A percentile compares a stretch with the other conserved stretches of the same genome.
Evolutionary conservation across 2,329 filamentous ascomycete species (phyloP).

Genomic region (Exophiala phaeomuriformis): DNA sequence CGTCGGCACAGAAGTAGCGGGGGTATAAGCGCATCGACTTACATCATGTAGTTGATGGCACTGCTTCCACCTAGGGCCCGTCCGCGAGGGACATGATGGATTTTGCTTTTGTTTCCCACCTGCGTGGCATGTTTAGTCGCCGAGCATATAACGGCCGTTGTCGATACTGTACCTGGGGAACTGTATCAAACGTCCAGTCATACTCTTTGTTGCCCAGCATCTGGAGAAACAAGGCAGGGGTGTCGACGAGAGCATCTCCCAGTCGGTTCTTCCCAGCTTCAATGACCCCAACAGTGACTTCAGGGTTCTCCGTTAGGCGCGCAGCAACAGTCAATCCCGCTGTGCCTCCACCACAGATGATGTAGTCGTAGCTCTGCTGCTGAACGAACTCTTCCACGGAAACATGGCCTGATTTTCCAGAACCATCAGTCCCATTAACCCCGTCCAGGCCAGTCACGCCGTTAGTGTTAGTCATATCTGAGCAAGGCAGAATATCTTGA

Average conservation of each 20-base stretch:
- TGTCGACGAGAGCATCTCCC: slow-evolving; percentile 28
- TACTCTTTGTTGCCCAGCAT: slow-evolving; percentile 31
- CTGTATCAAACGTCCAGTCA: slow-evolving; percentile 33
- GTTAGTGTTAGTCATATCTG: slow-evolving; percentile 19
- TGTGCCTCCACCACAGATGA: slow-evolving; percentile 50
- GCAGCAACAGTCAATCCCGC: slow-evolving; percentile 48
- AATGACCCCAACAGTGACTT: slow-evolving; percentile 40
- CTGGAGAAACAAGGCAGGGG: slow-evolving; percentile 25
- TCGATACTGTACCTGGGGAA: slow-evolving; percentile 27
- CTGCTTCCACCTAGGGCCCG: slow-evolving; percentile 31
- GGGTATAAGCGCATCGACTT: not conserved
- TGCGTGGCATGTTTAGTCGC: not conserved
- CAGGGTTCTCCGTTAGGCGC: slow-evolving; percentile 41
- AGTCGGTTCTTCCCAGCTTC: slow-evolving; percentile 37
- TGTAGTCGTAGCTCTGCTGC: slow-evolving; percentile 23
- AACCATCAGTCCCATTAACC: slow-evolving; percentile 12
- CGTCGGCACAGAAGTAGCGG: no score
- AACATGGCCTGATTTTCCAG: slow-evolving; percentile 14
- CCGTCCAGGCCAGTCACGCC: not conserved
- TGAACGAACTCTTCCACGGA: slow-evolving; percentile 18
- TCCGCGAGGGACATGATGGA: slow-evolving; percentile 29
- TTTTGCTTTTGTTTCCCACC: slow-evolving; percentile 18
- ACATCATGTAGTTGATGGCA: slow-evolving; percentile 31
- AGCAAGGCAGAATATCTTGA: not conserved
- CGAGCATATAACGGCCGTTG: not conserved